phyloP scores from a whole-genome alignment of 225 moss, liverwort and hornwort genomes.

The Pseudoscleropodium purum region DNA sequence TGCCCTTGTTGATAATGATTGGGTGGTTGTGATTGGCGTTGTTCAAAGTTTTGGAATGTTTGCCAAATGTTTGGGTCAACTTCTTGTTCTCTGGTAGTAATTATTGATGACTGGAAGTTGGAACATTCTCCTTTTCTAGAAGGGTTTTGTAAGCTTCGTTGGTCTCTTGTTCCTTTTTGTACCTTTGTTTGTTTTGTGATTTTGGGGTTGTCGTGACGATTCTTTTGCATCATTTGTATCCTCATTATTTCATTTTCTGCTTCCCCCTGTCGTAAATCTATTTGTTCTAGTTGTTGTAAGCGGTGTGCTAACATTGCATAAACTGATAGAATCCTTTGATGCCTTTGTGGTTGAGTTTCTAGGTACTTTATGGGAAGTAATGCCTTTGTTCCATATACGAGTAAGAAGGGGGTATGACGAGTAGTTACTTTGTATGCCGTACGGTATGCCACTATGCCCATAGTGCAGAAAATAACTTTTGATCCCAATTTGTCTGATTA shows the following conservation, averaged over 20 bases:
- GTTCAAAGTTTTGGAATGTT: accelerated
- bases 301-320: not conserved
- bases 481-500: not conserved
- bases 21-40: not conserved
- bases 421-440: not conserved
- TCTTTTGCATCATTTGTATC: not conserved
- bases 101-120: not conserved
- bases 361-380: not conserved
- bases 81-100: not conserved
- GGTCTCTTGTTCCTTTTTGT: not conserved
- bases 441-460: not conserved
- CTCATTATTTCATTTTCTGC: not conserved
- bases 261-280: not conserved
- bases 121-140: not conserved
- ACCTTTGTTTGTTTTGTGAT: accelerated
- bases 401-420: not conserved
- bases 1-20: no score
- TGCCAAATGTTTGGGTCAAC: accelerated
- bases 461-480: no score
- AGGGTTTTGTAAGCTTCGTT: no score
- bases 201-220: not conserved
- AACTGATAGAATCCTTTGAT: no score
- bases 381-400: not conserved
- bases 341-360: not conserved
- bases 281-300: not conserved